Conservation (phyloP, 768 basidiomycete genomes). For the Mycena albidolilacea region DNA sequence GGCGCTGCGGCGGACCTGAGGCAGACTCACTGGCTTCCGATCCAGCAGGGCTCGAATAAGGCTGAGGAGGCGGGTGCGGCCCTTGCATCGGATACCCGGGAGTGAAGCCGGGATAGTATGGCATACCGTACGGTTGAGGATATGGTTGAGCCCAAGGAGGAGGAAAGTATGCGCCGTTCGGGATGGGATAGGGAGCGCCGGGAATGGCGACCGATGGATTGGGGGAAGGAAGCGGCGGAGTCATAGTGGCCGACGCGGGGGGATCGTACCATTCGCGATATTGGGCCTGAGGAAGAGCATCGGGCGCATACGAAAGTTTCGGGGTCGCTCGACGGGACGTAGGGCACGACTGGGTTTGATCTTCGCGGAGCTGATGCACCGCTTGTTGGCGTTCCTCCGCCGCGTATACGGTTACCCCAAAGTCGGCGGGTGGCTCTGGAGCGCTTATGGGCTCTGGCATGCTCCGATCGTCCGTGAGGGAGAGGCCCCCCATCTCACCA, state of each 20-base stretch:
- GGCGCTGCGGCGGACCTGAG: slow-evolving; percentile 45
- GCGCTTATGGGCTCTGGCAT: background rate
- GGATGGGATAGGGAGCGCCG: slow-evolving; percentile 53
- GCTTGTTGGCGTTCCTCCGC: background rate
- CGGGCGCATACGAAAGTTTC: slow-evolving; percentile 34
- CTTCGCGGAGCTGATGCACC: slow-evolving; percentile 12
- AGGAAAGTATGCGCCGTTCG: slow-evolving; percentile 62
- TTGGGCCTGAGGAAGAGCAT: slow-evolving; percentile 44
- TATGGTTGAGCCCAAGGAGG: slow-evolving; percentile 69
- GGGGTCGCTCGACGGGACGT: slow-evolving; percentile 40
- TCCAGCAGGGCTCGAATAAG: slow-evolving; percentile 52
- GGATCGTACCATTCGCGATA: slow-evolving; percentile 65
- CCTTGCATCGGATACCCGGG: slow-evolving; percentile 59
- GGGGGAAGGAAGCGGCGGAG: slow-evolving; percentile 54
- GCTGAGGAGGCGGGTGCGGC: slow-evolving; percentile 44
- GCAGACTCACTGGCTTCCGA: slow-evolving; percentile 56
- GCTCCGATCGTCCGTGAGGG: slow-evolving; percentile 19
- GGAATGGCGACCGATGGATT: slow-evolving; percentile 42
- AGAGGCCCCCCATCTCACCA: slow-evolving; percentile 9
- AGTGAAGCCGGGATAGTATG: slow-evolving; percentile 60
- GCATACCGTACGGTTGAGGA: slow-evolving; percentile 66
- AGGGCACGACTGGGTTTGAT: slow-evolving; percentile 39
- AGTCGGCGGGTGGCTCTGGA: slow-evolving; percentile 11
- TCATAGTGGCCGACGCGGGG: slow-evolving; percentile 52
- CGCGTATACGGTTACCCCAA: slow-evolving; percentile 13